Evolutionary conservation across 2,329 filamentous ascomycete species (phyloP), one percentile per base, ranked within the genome.

Genomic region (Phialophora chinensis): DNA sequence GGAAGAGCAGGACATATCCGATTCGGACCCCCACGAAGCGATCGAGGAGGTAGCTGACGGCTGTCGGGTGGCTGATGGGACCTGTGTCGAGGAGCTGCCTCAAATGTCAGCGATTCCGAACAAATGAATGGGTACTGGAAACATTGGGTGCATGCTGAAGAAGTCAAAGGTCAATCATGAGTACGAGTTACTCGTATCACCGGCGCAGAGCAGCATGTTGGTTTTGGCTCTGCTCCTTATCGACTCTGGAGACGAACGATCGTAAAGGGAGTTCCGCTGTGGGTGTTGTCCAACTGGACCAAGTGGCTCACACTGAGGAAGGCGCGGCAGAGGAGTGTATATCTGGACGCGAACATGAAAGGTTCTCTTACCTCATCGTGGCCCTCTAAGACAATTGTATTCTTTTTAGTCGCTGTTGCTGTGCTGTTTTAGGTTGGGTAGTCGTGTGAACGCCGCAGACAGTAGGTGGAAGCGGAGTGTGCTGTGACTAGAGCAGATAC

Each of bases 61-160:
- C 23, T 52, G 20, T 29, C 58, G 35, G 47, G 31, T 33, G 25
- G 58, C 25, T 3, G 50, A 7, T 17, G 25, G 14, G 14, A n/a
- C 47, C 17, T 57, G 53, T 38, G 38, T 52, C 17, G 58, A 35
- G 53, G 57, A 42, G 25, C 59, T 61, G 23, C 49, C n/a, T 14
- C 47, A n/a, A 29, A 35, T 14, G n/a, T 60, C 44, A 60, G 58
- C 27, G 17, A 11, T 2, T 60, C 7, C 25, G 38, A 17, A 49
- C 2, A 14, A 44, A 29, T 8, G n/a, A 12, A 10, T 12, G 4
- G 8, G 5, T 27, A 11, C 17, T 23, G 38, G 23, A 12, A 47
- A 14, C 23, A 47, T 31, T 20, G 1, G 38, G 14, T 44, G 38
- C 7, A n/a, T 20, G 38, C 17, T n/a, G 17, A 8, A 44, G 17